Conservation (phyloP, 345 rosid genomes). For the Camelina laxa region DNA sequence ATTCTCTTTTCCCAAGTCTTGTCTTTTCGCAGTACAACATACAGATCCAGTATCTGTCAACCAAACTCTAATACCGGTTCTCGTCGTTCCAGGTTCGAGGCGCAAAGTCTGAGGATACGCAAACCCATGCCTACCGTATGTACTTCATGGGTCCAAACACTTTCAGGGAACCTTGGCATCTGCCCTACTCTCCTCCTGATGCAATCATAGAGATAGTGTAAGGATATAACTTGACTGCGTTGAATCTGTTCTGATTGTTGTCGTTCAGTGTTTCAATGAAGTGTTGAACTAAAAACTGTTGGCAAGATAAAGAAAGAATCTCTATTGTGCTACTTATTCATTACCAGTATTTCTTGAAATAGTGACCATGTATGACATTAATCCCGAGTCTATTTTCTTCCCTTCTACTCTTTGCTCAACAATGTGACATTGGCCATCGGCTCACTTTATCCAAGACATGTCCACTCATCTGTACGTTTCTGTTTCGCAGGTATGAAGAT, state of each 20-base stretch:
- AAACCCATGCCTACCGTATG: conserved; percentile 93
- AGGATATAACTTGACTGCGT: conserved; percentile 46
- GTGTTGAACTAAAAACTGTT: conserved; percentile 28
- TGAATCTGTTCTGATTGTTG: conserved; percentile 32
- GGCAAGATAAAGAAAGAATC: neutral
- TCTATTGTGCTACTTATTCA: neutral
- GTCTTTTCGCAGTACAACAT: conserved; percentile 6
- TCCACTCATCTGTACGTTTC: conserved; percentile 27
- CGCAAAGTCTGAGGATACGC: conserved; percentile 89
- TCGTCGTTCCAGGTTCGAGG: conserved; percentile 74
- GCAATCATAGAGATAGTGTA: conserved; percentile 94
- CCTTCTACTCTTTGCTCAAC: neutral
- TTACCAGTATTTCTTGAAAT: conserved; percentile 1
- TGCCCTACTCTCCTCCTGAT: conserved; percentile 92
- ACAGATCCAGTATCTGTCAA: conserved; percentile 20
- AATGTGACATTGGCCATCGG: conserved; percentile 25
- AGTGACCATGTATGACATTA: conserved; percentile 9
- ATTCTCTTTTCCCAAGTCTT: conserved; percentile 6
- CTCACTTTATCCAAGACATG: conserved; percentile 8
- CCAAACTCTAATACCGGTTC: conserved; percentile 30
- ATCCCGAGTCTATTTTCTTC: conserved; percentile 1
- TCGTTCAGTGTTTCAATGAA: conserved; percentile 26
- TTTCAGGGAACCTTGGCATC: conserved; percentile 98
- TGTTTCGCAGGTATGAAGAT: conserved; percentile 84
- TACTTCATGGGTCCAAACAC: conserved; percentile 97